Base-by-base conservation (phyloP, 257 asterid species). In the Verbascum thapsus region DNA sequence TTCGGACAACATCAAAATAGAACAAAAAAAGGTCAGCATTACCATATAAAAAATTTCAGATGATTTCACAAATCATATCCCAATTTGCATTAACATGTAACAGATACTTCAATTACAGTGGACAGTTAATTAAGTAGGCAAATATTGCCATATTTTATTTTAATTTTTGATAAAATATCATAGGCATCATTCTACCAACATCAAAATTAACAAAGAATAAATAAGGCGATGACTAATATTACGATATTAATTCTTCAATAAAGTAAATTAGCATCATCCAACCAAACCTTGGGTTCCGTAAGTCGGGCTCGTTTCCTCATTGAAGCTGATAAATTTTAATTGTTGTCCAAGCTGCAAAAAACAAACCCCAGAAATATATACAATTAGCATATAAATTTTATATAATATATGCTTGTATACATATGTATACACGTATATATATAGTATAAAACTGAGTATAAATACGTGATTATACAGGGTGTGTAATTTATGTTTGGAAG, bases 301-400 rank as follows among this genome's bases (percentile, higher is more conserved):
- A 69, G 55, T 34, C 78, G 67, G 61, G 62, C 58, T 52, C 76
- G 73, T 69, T 77, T 72, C 82, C 78, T 69, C 79, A 65, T 77
- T 53, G 71, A 57, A 64, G 47, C 66, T 32, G 71, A 48, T 38
- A 16, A 15, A 59, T 49, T 35, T 44, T 30, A 45, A 64, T 64
- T 53, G 41, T 23, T 61, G 62, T 51, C 16, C 43, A 17, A 64
- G 58, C 73, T 70, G 76, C 35, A 37, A 44, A 58, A n/a, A 63
- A 59, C 6, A 32, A 61, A 35, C 45, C n/a, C 58, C 53, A 58
- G 6, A 45, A 45, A 52, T 26, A 72, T 20, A 19, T 42, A 39
- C 42, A 19, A 7, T 44, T 45, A 53, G 66, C 16, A 61, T 30
- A n/a, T n/a, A n/a, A n/a, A n/a, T n/a, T n/a, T n/a, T n/a, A n/a